Percentiles rank a stretch among this genome's conserved stretches.
Conservation (phyloP, 2,329 filamentous ascomycete genomes). For the Rutstroemia sp. region DNA sequence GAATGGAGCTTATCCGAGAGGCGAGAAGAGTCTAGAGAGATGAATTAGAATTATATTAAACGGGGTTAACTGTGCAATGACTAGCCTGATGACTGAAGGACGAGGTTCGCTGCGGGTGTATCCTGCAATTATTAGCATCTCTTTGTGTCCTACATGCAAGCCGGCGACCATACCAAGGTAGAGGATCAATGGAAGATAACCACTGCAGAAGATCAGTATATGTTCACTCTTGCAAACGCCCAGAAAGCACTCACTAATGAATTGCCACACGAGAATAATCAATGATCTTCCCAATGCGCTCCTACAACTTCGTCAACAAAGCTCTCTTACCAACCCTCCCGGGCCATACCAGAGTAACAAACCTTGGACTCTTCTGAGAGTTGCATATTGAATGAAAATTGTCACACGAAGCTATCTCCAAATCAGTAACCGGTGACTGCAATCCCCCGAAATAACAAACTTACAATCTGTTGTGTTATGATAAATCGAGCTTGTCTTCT, state of each 20-base stretch:
- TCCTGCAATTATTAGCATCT: constrained; percentile 42
- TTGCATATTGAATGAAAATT: constrained; percentile 26
- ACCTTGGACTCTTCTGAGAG: constrained; percentile 98
- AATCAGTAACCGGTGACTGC: not conserved
- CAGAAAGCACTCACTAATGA: constrained; percentile 66
- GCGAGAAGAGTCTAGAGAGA: constrained; percentile 49
- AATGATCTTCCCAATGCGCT: constrained; percentile 96
- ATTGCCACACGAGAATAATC: constrained; percentile 89
- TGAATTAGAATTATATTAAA: constrained; percentile 11
- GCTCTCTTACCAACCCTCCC: not conserved
- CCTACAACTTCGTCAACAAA: constrained; percentile 44
- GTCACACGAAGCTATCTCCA: not conserved
- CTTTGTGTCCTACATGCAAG: not conserved
- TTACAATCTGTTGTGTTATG: constrained; percentile 3
- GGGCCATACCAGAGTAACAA: constrained; percentile 16
- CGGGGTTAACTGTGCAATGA: constrained; percentile 11
- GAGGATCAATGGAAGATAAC: constrained; percentile 92
- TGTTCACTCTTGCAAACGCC: not conserved
- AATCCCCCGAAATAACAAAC: not conserved
- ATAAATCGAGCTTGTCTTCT: constrained; percentile 1
- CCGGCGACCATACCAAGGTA: constrained; percentile 67
- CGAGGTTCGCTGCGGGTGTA: constrained; percentile 92
- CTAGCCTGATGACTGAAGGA: constrained; percentile 68
- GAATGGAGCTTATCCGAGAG: constrained; percentile 45
- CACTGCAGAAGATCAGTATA: constrained; percentile 49